phyloP scores from a whole-genome alignment of 2,329 filamentous ascomycete species.

The Aaosphaeria pasadenensis region DNA sequence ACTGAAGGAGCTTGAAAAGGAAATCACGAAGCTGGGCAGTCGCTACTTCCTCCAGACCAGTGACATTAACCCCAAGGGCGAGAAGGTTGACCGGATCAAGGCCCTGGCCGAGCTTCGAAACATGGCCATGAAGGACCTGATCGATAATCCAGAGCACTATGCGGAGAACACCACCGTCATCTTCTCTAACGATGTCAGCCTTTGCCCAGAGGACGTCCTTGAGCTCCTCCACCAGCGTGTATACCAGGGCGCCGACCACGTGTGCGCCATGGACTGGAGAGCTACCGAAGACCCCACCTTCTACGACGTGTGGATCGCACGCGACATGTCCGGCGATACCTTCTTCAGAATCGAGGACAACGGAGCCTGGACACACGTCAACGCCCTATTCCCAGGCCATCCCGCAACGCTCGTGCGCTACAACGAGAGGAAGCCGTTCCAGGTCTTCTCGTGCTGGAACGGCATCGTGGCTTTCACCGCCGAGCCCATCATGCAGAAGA shows the following conservation, averaged over 20 bases:
- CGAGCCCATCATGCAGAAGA: constrained; percentile 44
- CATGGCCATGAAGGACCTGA: constrained; percentile 49
- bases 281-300: constrained; percentile 47
- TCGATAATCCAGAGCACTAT: constrained; percentile 71
- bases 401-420: constrained; percentile 34
- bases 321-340: constrained; percentile 51
- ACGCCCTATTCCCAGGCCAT: constrained; percentile 50
- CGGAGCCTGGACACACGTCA: constrained; percentile 43
- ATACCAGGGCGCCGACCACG: constrained; percentile 52
- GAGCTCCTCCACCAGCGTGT: constrained; percentile 53
- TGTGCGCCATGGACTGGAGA: constrained; percentile 60
- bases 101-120: constrained; percentile 53
- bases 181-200: constrained; percentile 79
- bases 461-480: constrained; percentile 52
- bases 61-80: constrained; percentile 40
- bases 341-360: constrained; percentile 55
- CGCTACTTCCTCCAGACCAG: constrained; percentile 45
- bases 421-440: constrained; percentile 46
- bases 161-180: constrained; percentile 88
- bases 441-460: constrained; percentile 63
- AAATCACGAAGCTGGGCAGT: constrained; percentile 35
- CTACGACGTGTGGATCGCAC: constrained; percentile 58
- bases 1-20: constrained; percentile 40
- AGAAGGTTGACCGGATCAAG: constrained; percentile 41
- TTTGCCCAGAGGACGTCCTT: constrained; percentile 52